Conservation (phyloP, 345 rosid species). For the Syzygium aqueum region DNA sequence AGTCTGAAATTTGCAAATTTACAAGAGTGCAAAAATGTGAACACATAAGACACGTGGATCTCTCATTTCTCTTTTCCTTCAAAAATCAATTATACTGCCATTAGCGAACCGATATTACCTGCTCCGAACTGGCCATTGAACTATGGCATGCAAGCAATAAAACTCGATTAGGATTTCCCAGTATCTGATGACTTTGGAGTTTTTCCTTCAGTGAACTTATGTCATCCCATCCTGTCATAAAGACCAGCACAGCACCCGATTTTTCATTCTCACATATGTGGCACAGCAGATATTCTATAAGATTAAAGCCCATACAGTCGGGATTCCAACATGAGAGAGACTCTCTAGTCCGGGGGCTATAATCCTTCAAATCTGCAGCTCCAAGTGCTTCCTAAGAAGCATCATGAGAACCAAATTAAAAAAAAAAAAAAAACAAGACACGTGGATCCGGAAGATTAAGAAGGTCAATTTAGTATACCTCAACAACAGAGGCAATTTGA, state of each 20-base stretch:
- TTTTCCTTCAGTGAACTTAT: slow-evolving; percentile 80
- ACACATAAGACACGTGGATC: background rate
- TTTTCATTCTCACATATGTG: slow-evolving; percentile 60
- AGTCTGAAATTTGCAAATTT: background rate
- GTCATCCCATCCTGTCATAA: slow-evolving; percentile 99
- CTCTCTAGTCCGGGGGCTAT: slow-evolving; percentile 47
- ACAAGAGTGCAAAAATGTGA: background rate
- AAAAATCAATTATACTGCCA: background rate
- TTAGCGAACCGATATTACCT: slow-evolving; percentile 29
- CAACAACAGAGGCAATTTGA: slow-evolving; percentile 74
- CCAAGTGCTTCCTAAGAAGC: slow-evolving; percentile 56
- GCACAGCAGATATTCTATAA: slow-evolving; percentile 62
- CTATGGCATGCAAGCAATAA: slow-evolving; percentile 90
- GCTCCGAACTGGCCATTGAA: slow-evolving; percentile 94
- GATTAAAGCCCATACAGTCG: slow-evolving; percentile 87
- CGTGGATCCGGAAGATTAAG: background rate
- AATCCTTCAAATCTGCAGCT: slow-evolving; percentile 60
- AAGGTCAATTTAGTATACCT: slow-evolving; percentile 33
- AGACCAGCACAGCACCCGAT: slow-evolving; percentile 81
- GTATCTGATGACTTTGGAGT: slow-evolving; percentile 51
- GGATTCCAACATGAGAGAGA: slow-evolving; percentile 91
- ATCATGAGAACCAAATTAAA: slow-evolving; percentile 3
- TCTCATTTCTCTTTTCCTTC: background rate
- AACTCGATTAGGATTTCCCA: slow-evolving; percentile 66
- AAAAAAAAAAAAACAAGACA: slow-evolving; percentile 1